A percentile compares a stretch with the other conserved stretches of the same genome.
Conservation (phyloP, 176 grass and related monocot species). For the Secale cereale region DNA sequence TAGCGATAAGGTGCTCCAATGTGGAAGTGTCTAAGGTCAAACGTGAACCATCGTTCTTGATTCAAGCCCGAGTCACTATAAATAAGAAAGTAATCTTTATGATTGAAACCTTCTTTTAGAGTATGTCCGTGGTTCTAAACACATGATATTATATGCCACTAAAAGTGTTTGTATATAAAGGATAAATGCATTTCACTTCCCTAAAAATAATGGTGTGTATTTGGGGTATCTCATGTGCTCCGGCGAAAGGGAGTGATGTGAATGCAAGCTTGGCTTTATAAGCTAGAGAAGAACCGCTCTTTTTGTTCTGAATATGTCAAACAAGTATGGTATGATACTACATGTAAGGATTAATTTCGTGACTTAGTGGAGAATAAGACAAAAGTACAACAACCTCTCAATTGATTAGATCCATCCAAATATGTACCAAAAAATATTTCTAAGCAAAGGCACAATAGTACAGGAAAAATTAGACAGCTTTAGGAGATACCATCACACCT, state of each 20-base stretch:
- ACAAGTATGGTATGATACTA: not conserved
- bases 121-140: not conserved
- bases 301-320: not conserved
- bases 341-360: not conserved
- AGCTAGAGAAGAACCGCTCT: not conserved
- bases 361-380: not conserved
- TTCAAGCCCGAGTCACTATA: too few relatives aligned
- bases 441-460: too few relatives aligned
- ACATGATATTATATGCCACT: not conserved
- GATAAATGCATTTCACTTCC: not conserved
- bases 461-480: too few relatives aligned
- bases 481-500: too few relatives aligned
- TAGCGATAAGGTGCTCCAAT: not conserved
- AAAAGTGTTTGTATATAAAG: not conserved
- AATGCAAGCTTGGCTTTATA: not conserved
- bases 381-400: not conserved
- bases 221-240: not conserved
- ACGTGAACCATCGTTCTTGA: not conserved
- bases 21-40: not conserved
- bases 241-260: not conserved
- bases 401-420: not conserved
- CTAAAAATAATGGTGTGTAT: not conserved
- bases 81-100: too few relatives aligned
- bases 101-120: not conserved
- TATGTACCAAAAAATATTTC: not conserved